Base-by-base conservation (phyloP, 2,329 filamentous ascomycete genomes). In the Fusarium sambucinum region DNA sequence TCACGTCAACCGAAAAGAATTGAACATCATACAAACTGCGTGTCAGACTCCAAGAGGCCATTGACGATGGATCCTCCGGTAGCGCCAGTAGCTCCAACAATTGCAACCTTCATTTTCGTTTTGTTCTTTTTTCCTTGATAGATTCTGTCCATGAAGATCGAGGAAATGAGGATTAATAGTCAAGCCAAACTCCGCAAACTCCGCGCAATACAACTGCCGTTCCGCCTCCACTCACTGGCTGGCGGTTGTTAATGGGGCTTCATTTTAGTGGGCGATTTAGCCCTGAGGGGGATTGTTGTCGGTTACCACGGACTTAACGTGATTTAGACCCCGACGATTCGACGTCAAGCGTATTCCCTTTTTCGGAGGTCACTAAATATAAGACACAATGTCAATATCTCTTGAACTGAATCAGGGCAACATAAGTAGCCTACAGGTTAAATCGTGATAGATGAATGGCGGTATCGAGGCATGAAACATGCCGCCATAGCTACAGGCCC, bases 21-120 rank as follows among this genome's bases (percentile, higher is more conserved):
- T 5, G 2, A 3, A 12, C 5, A 6, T 23, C 75, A 38, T 42
- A 79, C 77, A 52, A 74, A 79, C 17, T 71, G 44, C 6, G 27
- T 53, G 3, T 68, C 67, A 2, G 74, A 74, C 17, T 63, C 74
- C 11, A 83, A 55, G 4, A 84, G 71, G 7, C 75, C 80, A 14
- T 82, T 65, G 17, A 81, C 63, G 29, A 84, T 79, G 3, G 77
- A 78, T 0, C 55, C 57, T 14, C 81, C 82, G 1, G 81, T 83
- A 33, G 77, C 73, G 12, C 82, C 82, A 11, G 81, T 80, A 6
- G 80, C 81, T n/a, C 82, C 81, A 6, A 80, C 56, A 12, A 82
- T 63, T 7, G 70, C 75, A 14, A 80, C 76, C 27, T 75, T 61
- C 29, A 44, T 55, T 29, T 40, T 61, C 38, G 12, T 5, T 19